phyloP scores from a whole-genome alignment of 192 early-diverging fungal genomes.

The Phlyctochytrium planicorne region DNA sequence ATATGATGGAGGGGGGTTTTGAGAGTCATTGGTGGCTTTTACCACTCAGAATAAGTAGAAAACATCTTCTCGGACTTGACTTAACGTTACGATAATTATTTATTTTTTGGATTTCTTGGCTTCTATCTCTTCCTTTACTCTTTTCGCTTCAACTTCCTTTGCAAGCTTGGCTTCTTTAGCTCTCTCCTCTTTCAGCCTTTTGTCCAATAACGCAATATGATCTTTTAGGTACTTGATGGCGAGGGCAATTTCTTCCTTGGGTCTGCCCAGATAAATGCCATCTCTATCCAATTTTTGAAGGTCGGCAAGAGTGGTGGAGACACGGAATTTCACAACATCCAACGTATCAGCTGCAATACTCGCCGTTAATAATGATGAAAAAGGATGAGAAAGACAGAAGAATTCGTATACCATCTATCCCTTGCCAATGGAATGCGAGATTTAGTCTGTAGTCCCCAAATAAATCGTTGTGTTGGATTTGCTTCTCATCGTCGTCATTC shows the following conservation, averaged over 20 bases:
- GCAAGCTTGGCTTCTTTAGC: no score
- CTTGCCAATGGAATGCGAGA: background rate
- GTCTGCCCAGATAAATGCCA: background rate
- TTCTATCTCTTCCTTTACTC: no score
- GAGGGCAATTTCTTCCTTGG: background rate
- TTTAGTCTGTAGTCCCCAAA: background rate
- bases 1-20: no score
- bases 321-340: background rate
- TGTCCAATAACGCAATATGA: background rate
- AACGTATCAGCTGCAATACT: background rate
- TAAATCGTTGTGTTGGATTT: background rate
- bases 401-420: background rate
- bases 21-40: no score
- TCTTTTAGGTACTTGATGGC: background rate
- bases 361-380: background rate
- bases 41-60: no score
- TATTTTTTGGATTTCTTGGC: no score
- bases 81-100: no score
- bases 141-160: no score
- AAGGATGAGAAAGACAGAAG: no score
- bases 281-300: background rate
- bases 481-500: background rate
- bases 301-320: background rate
- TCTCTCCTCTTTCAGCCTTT: background rate
- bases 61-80: no score